Conservation (phyloP, 805 yeast species). For the Torulaspora delbrueckii region DNA sequence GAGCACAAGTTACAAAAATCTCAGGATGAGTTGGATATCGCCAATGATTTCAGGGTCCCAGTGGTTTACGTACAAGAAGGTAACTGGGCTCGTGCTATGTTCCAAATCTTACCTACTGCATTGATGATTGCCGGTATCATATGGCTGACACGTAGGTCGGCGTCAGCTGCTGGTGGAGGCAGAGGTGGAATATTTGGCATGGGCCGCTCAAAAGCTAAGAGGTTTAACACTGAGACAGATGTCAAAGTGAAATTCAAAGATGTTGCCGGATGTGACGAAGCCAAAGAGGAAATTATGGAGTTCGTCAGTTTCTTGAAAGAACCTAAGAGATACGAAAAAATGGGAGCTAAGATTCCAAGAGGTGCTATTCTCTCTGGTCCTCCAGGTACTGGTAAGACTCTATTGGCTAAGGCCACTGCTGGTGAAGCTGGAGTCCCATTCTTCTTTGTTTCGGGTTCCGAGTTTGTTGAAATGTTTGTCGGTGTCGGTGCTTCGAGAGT, state of each 20-base stretch:
- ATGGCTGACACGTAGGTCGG: constrained; percentile 68
- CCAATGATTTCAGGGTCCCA: constrained; percentile 66
- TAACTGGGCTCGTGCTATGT: constrained; percentile 53
- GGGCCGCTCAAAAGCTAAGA: constrained; percentile 87
- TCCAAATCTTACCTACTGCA: constrained; percentile 83
- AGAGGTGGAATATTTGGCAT: constrained; percentile 82
- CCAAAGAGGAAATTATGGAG: constrained; percentile 96
- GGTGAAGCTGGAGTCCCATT: constrained; percentile 99
- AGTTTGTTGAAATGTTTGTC: constrained; percentile 97
- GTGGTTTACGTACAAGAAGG: constrained; percentile 74
- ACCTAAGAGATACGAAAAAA: constrained; percentile 81
- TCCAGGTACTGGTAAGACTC: constrained; percentile 98
- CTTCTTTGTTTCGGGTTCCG: constrained; percentile 93
- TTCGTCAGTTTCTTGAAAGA: constrained; percentile 89
- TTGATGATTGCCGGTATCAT: constrained; percentile 83
- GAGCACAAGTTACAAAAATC: constrained; percentile 74
- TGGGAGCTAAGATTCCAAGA: constrained; percentile 97
- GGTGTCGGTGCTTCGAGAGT: constrained; percentile 99
- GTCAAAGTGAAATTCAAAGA: constrained; percentile 85
- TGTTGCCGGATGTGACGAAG: constrained; percentile 97
- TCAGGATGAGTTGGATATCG: constrained; percentile 63
- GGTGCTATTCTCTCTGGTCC: constrained; percentile 98
- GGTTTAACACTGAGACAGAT: constrained; percentile 87
- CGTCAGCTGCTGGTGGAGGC: constrained; percentile 43
- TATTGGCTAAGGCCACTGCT: constrained; percentile 96